These are phyloP conservation scores for Colletotrichum melonis DNA, from an alignment of 2,329 filamentous ascomycete species.

Conservation along the genomic window DNA sequence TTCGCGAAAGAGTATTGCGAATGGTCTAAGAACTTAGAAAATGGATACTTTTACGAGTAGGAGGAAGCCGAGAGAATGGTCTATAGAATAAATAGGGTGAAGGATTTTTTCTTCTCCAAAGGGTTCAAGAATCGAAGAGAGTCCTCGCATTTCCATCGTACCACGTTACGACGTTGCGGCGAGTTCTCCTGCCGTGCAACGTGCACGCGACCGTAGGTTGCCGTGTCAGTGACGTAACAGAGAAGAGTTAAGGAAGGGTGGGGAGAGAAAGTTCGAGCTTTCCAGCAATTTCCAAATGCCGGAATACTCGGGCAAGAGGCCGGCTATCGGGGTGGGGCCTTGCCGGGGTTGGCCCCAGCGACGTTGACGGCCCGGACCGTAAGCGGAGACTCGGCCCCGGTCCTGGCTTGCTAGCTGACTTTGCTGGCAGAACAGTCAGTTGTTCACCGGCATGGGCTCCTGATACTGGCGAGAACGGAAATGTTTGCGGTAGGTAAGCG, in stretches of 20 bases:
- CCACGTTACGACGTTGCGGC: not conserved
- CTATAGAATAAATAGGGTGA: not conserved
- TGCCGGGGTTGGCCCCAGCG: not conserved
- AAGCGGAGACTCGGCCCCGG: not conserved
- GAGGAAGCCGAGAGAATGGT: not conserved
- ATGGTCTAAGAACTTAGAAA: not conserved
- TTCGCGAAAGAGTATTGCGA: not conserved
- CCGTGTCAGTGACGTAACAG: constrained; percentile 31
- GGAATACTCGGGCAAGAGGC: constrained; percentile 12
- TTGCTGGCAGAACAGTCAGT: constrained; percentile 78
- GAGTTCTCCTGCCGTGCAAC: not conserved
- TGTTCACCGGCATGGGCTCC: constrained; percentile 77
- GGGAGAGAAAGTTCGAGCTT: constrained; percentile 18
- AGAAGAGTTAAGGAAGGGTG: constrained; percentile 1
- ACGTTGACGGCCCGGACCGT: not conserved
- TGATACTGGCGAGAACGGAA: constrained; percentile 84
- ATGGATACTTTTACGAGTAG: no score
- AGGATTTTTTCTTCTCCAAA: not conserved
- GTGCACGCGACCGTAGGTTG: constrained; percentile 9
- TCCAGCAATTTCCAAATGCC: constrained; percentile 34
- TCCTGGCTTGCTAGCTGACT: not conserved
- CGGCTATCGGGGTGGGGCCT: not conserved
- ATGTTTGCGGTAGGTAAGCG: constrained; percentile 82
- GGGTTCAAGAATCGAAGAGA: not conserved
- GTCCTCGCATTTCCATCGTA: not conserved